A percentile compares a stretch with the other conserved stretches of the same genome.
These are phyloP conservation scores for Dovyalis caffra DNA, from an alignment of 345 rosid species.

Conservation along the genomic window DNA sequence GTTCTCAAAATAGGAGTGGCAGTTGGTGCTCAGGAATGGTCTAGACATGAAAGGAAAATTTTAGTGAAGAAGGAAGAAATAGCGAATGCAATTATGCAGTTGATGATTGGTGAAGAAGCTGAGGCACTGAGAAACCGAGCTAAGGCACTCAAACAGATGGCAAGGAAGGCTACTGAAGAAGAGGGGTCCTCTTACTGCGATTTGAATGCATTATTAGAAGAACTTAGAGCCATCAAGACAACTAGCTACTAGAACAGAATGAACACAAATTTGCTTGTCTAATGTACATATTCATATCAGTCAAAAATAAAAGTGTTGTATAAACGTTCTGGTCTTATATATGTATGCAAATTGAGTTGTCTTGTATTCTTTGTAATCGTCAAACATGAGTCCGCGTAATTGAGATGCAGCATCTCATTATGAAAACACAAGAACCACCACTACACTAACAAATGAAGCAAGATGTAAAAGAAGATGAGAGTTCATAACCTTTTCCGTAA, in stretches of 20 bases:
- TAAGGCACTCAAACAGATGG: slow-evolving; percentile 25
- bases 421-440: background rate
- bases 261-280: background rate
- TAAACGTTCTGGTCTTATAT: background rate
- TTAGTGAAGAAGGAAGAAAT: slow-evolving; percentile 29
- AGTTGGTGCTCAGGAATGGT: slow-evolving; percentile 32
- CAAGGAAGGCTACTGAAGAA: slow-evolving; percentile 36
- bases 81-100: slow-evolving; percentile 21
- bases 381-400: background rate
- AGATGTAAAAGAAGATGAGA: background rate
- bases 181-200: slow-evolving; percentile 51
- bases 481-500: background rate
- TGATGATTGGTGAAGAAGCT: slow-evolving; percentile 40
- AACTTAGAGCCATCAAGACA: slow-evolving; percentile 22
- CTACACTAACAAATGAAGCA: too few species aligned
- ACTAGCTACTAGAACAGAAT: background rate
- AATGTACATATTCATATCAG: background rate
- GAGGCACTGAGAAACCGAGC: slow-evolving; percentile 34
- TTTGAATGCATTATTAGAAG: slow-evolving; percentile 32
- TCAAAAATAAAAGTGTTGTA: background rate
- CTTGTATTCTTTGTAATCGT: background rate
- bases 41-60: slow-evolving; percentile 6
- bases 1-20: slow-evolving; percentile 38
- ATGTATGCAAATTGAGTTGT: background rate
- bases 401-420: background rate